Percentiles rank a stretch among this genome's conserved stretches.
Evolutionary conservation across 805 yeast genomes (phyloP).

Genomic region (Candida gorgasii): DNA sequence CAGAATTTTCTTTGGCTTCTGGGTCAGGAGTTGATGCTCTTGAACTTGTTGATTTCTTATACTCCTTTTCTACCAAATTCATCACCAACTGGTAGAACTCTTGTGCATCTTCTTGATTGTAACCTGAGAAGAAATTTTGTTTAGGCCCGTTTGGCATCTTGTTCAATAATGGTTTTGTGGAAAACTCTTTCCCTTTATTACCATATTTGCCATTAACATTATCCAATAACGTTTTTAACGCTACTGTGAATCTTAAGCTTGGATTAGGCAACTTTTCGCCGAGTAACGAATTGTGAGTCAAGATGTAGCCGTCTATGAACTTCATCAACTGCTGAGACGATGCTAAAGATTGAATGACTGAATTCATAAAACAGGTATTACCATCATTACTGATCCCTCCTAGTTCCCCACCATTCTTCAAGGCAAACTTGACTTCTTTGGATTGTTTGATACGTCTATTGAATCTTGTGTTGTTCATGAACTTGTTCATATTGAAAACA

Average conservation of each 20-base stretch:
- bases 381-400: conserved; percentile 92
- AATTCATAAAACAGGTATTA: conserved; percentile 92
- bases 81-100: conserved; percentile 86
- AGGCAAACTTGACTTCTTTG: conserved; percentile 40
- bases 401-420: conserved; percentile 65
- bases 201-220: conserved; percentile 60
- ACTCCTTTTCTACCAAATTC: conserved; percentile 63
- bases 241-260: conserved; percentile 49
- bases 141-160: conserved; percentile 78
- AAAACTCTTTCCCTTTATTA: conserved; percentile 57
- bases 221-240: conserved; percentile 52
- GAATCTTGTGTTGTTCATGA: conserved; percentile 13
- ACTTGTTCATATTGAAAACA: conserved; percentile 8
- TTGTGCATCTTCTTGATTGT: conserved; percentile 95
- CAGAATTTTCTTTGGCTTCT: conserved; percentile 15
- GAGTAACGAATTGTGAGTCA: conserved; percentile 13
- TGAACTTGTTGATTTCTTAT: conserved; percentile 30
- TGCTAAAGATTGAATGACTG: conserved; percentile 81
- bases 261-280: conserved; percentile 21
- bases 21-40: conserved; percentile 24
- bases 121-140: conserved; percentile 74
- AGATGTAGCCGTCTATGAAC: conserved; percentile 50
- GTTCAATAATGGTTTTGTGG: conserved; percentile 59
- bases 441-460: conserved; percentile 16
- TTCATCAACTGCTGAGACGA: conserved; percentile 61